phyloP scores from a whole-genome alignment of 768 basidiomycete species.

The Lyophyllum shimeji region DNA sequence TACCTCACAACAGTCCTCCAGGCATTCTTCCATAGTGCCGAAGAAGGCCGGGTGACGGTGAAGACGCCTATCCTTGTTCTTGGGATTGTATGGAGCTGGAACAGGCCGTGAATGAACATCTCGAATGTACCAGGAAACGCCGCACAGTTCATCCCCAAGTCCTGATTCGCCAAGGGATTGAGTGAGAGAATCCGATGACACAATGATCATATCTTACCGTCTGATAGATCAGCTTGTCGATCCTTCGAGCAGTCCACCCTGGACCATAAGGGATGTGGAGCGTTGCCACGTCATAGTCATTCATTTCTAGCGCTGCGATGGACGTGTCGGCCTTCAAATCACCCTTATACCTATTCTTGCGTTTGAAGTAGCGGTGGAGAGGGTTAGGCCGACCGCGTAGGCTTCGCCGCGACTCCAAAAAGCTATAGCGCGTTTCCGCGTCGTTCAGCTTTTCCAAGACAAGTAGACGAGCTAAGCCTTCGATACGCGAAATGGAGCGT shows the following conservation, averaged over 20 bases:
- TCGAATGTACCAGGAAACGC: too few relatives aligned
- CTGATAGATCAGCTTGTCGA: conserved; percentile 57
- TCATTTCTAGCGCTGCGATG: conserved; percentile 49
- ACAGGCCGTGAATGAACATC: conserved; percentile 2
- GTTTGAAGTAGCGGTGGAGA: conserved; percentile 24
- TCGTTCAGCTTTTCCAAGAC: conserved; percentile 59
- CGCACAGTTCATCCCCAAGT: conserved; percentile 60
- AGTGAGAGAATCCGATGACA: not conserved
- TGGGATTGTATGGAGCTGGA: conserved; percentile 60
- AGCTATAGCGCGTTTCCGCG: conserved; percentile 41
- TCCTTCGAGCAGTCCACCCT: conserved; percentile 54
- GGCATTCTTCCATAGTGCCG: conserved; percentile 53
- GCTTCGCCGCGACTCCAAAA: conserved; percentile 45
- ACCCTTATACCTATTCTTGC: conserved; percentile 46
- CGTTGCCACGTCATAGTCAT: conserved; percentile 53
- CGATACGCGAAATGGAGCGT: conserved; percentile 53
- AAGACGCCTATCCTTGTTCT: conserved; percentile 56
- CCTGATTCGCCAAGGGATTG: conserved; percentile 32
- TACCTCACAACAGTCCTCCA: conserved; percentile 66
- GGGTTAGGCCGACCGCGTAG: conserved; percentile 49
- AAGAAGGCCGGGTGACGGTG: conserved; percentile 69
- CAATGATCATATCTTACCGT: conserved; percentile 36
- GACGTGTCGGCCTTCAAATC: conserved; percentile 49
- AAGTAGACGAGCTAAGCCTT: conserved; percentile 61
- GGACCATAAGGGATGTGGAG: conserved; percentile 64